phyloP scores from a whole-genome alignment of 2,329 filamentous ascomycete species.

The Fusarium tricinctum region DNA sequence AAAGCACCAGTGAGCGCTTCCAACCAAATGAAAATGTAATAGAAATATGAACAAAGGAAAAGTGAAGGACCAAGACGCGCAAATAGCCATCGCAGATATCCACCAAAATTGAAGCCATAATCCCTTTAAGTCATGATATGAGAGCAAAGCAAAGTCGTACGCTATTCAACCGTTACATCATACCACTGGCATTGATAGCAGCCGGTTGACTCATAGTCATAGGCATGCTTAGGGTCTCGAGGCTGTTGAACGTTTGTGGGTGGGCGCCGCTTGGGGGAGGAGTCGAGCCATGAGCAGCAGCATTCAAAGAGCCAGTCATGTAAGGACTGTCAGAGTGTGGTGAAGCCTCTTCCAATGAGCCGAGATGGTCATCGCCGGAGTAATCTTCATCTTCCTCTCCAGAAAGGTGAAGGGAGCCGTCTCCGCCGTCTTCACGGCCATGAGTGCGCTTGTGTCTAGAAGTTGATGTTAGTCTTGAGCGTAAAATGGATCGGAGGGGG shows the following conservation, averaged over 20 bases:
- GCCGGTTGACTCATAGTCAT: constrained; percentile 72
- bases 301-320: constrained; percentile 65
- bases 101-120: constrained; percentile 49
- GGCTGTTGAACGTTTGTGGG: constrained; percentile 65
- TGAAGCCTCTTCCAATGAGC: constrained; percentile 83
- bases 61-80: constrained; percentile 35
- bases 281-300: constrained; percentile 55
- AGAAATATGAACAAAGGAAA: constrained; percentile 48
- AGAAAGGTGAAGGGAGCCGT: constrained; percentile 72
- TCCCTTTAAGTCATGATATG: constrained; percentile 50
- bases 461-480: constrained; percentile 27
- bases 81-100: constrained; percentile 43
- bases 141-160: constrained; percentile 46
- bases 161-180: constrained; percentile 57
- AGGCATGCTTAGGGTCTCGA: constrained; percentile 74
- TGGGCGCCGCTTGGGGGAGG: constrained; percentile 44
- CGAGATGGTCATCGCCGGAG: constrained; percentile 85
- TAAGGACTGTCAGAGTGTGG: constrained; percentile 79
- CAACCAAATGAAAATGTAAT: constrained; percentile 44
- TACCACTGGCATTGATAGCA: constrained; percentile 60
- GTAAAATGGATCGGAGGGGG: constrained; percentile 52
- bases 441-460: constrained; percentile 85
- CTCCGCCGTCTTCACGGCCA: constrained; percentile 73
- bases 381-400: constrained; percentile 90
- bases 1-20: constrained; percentile 47